These are phyloP conservation scores for Pseudozyma sp. DNA, from an alignment of 1,284 basidiomycete genomes.

Conservation along the genomic window DNA sequence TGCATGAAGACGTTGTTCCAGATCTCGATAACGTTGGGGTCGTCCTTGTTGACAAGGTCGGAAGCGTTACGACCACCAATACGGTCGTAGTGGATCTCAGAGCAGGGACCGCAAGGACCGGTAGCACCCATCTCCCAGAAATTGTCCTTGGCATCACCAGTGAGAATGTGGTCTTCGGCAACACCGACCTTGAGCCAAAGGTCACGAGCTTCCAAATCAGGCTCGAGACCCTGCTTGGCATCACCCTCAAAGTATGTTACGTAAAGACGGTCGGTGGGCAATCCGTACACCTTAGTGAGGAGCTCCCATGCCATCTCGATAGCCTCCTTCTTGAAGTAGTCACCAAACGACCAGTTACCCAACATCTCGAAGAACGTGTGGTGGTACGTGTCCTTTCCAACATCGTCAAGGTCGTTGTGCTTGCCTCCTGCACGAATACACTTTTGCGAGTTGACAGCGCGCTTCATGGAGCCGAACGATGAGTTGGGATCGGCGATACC, in stretches of 20 bases:
- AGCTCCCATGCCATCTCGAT: constrained; percentile 93
- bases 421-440: constrained; percentile 98
- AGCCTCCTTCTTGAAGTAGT: constrained; percentile 99
- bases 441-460: constrained; percentile 95
- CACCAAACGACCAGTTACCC: constrained; percentile 99
- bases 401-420: constrained; percentile 98
- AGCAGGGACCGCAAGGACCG: constrained; percentile 96
- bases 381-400: constrained; percentile 94
- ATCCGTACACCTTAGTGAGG: constrained; percentile 85
- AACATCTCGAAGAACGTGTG: constrained; percentile 99
- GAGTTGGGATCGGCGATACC: constrained; percentile 94
- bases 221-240: constrained; percentile 82
- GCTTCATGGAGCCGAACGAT: constrained; percentile 85
- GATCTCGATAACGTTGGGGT: constrained; percentile 95
- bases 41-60: constrained; percentile 91
- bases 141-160: constrained; percentile 96
- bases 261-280: constrained; percentile 91
- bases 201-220: constrained; percentile 85
- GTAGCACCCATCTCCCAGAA: constrained; percentile 99
- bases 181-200: constrained; percentile 90
- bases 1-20: constrained; percentile 99
- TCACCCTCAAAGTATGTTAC: constrained; percentile 99
- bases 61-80: constrained; percentile 94
- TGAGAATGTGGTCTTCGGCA: constrained; percentile 87
- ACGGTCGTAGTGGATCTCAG: constrained; percentile 96